Conservation (phyloP, 2,329 filamentous ascomycete species). For the Aureobasidium namibiae region DNA sequence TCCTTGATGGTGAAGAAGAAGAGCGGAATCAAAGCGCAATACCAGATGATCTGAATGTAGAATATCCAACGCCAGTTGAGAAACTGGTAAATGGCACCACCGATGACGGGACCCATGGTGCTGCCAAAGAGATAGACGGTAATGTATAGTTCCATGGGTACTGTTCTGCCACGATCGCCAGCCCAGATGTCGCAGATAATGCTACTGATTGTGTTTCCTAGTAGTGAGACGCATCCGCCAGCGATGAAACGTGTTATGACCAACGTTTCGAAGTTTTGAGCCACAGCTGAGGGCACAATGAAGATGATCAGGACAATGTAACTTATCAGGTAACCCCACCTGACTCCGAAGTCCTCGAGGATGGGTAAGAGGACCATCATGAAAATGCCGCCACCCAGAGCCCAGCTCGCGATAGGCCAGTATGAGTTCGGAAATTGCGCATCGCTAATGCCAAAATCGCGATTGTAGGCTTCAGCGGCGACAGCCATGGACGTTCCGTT, state of each 20-base stretch:
- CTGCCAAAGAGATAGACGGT: slow-evolving; percentile 26
- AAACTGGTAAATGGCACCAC: slow-evolving; percentile 26
- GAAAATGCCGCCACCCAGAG: slow-evolving; percentile 28
- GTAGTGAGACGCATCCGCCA: slow-evolving; percentile 28
- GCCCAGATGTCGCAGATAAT: slow-evolving; percentile 33
- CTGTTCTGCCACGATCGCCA: slow-evolving; percentile 22
- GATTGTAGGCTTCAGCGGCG: slow-evolving; percentile 26
- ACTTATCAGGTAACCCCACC: slow-evolving; percentile 21
- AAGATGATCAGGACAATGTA: slow-evolving; percentile 30
- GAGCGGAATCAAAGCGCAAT: slow-evolving; percentile 34
- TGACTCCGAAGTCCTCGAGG: slow-evolving; percentile 31
- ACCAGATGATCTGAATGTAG: slow-evolving; percentile 36
- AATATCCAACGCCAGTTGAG: slow-evolving; percentile 33
- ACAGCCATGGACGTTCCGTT: slow-evolving; percentile 32
- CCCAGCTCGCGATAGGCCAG: slow-evolving; percentile 32
- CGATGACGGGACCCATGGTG: slow-evolving; percentile 29
- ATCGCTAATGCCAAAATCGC: slow-evolving; percentile 27
- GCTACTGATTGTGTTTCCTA: slow-evolving; percentile 29
- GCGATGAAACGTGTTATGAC: slow-evolving; percentile 30
- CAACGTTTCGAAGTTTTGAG: slow-evolving; percentile 31
- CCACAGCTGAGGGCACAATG: slow-evolving; percentile 32
- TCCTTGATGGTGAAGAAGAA: slow-evolving; percentile 36
- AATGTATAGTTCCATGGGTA: slow-evolving; percentile 31
- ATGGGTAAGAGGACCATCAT: slow-evolving; percentile 29
- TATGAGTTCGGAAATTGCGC: slow-evolving; percentile 31